These are phyloP conservation scores for Suillus hirtellus DNA, from an alignment of 768 basidiomycete genomes.

Conservation along the genomic window DNA sequence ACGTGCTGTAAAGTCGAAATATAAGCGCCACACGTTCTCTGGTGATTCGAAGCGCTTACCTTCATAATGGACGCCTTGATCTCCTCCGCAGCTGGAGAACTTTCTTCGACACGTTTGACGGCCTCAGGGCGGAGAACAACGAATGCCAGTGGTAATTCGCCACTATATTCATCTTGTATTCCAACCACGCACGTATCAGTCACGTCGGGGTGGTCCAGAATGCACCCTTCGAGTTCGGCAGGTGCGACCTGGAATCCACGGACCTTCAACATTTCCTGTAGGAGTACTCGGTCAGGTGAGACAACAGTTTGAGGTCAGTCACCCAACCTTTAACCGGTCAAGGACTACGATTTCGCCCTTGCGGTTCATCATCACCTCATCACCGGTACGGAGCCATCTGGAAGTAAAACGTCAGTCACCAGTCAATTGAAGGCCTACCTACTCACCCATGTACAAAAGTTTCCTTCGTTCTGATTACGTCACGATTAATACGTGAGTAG, in stretches of 20 bases:
- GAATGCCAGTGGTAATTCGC: conserved; percentile 74
- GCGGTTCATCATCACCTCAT: conserved; percentile 65
- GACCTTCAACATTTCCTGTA: conserved; percentile 72
- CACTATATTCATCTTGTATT: conserved; percentile 70
- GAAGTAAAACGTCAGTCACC: conserved; percentile 4
- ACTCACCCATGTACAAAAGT: conserved; percentile 53
- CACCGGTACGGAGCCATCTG: conserved; percentile 70
- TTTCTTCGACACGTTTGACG: conserved; percentile 35
- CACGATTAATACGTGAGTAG: conserved; percentile 12
- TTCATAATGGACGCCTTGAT: conserved; percentile 50
- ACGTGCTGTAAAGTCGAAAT: conserved; percentile 44
- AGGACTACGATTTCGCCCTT: conserved; percentile 66
- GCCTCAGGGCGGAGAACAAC: conserved; percentile 51
- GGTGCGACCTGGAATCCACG: conserved; percentile 59
- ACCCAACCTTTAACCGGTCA: conserved; percentile 66
- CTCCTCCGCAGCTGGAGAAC: conserved; percentile 33
- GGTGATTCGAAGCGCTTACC: conserved; percentile 36
- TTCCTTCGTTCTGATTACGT: conserved; percentile 51
- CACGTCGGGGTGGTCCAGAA: conserved; percentile 61
- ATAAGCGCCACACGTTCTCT: background rate
- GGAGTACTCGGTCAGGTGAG: background rate
- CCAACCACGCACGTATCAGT: conserved; percentile 65
- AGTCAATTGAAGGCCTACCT: background rate
- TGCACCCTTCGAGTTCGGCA: conserved; percentile 66
- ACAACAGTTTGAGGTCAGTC: background rate